Conservation (phyloP, 2,329 filamentous ascomycete species). For the Hypoxylon sp. region DNA sequence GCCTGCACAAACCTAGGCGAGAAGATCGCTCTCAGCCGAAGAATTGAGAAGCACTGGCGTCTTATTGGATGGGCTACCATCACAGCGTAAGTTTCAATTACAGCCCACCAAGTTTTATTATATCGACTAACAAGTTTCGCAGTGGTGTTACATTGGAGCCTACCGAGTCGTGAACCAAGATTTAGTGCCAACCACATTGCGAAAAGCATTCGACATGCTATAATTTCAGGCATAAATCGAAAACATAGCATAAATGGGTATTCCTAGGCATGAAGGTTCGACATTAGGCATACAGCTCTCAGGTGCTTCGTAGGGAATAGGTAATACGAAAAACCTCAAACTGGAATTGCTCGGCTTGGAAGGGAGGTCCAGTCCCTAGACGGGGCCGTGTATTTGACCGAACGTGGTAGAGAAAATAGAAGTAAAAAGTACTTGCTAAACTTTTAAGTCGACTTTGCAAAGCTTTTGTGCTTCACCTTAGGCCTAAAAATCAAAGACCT, state of each 20-base stretch:
- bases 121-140: slow-evolving; percentile 47
- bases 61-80: slow-evolving; percentile 54
- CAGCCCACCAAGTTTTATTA: slow-evolving; percentile 13
- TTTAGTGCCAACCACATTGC: not conserved
- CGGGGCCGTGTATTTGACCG: slow-evolving; percentile 28
- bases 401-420: slow-evolving; percentile 19
- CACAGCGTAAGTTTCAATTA: slow-evolving; percentile 42
- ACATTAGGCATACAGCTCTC: slow-evolving; percentile 4
- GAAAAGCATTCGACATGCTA: slow-evolving; percentile 19
- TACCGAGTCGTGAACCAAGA: slow-evolving; percentile 55
- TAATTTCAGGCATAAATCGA: slow-evolving; percentile 5
- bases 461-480: not conserved
- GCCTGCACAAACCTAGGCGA: slow-evolving; percentile 93
- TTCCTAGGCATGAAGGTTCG: slow-evolving; percentile 5
- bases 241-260: slow-evolving; percentile 13
- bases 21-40: slow-evolving; percentile 45
- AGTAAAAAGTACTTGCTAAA: not conserved
- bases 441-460: slow-evolving; percentile 3
- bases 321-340: slow-evolving; percentile 6
- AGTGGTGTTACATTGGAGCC: slow-evolving; percentile 70
- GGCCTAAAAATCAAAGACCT: not conserved
- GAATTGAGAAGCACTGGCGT: slow-evolving; percentile 53
- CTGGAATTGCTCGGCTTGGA: slow-evolving; percentile 1
- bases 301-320: slow-evolving; percentile 7
- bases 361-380: slow-evolving; percentile 4